A percentile compares a stretch with the other conserved stretches of the same genome.
These are phyloP conservation scores for Amanita polypyramis DNA, from an alignment of 768 basidiomycete genomes.

Conservation along the genomic window DNA sequence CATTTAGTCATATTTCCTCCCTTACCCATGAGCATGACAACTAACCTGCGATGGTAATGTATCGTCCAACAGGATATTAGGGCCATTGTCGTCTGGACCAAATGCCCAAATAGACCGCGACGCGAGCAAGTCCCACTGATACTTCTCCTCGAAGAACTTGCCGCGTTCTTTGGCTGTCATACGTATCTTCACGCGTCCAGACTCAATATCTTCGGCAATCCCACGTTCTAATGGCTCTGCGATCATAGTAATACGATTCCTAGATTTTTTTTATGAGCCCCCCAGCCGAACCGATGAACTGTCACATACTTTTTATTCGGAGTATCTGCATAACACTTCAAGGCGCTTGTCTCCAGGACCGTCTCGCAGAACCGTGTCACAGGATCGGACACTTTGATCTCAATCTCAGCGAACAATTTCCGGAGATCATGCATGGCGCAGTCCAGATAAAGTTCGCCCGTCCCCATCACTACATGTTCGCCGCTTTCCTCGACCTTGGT, in stretches of 20 bases:
- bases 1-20: constrained; percentile 2
- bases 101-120: constrained; percentile 99
- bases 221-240: constrained; percentile 95
- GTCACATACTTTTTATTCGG: constrained; percentile 90
- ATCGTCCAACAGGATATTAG: constrained; percentile 91
- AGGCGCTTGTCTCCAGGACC: constrained; percentile 91
- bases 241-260: constrained; percentile 98
- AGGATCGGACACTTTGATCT: constrained; percentile 99
- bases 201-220: constrained; percentile 93
- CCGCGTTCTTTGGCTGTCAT: constrained; percentile 95
- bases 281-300: not conserved
- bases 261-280: constrained; percentile 22
- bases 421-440: constrained; percentile 95
- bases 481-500: constrained; percentile 99
- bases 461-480: constrained; percentile 94
- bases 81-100: constrained; percentile 91
- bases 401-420: constrained; percentile 90
- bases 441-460: constrained; percentile 94
- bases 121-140: constrained; percentile 96
- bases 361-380: constrained; percentile 98
- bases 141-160: constrained; percentile 92
- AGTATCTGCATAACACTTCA: constrained; percentile 99
- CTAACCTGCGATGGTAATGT: constrained; percentile 87
- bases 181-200: constrained; percentile 85
- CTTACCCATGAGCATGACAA: constrained; percentile 1